Evolutionary conservation across 257 asterid species (phyloP).

Genomic region (Cordia subcordata): DNA sequence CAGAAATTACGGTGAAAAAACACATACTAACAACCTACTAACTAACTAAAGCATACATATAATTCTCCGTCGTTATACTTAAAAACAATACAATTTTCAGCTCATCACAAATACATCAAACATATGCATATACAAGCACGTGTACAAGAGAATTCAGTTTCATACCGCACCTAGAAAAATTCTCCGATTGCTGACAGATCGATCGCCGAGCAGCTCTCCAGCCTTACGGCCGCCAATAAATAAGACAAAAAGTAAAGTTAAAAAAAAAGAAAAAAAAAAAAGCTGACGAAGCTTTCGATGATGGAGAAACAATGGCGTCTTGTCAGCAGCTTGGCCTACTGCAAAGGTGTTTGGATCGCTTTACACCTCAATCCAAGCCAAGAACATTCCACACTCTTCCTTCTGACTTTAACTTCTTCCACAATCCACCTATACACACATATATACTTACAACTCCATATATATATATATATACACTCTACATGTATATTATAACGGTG

Average conservation of each 20-base stretch:
- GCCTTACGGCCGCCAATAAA: background rate
- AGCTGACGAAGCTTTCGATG: background rate
- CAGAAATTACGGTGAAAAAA: no score
- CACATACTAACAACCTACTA: no score
- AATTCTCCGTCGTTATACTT: no score
- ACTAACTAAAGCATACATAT: no score
- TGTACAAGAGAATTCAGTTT: no score
- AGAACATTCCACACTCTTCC: slow-evolving; percentile 13
- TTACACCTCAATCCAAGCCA: slow-evolving; percentile 14
- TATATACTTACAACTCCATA: no score
- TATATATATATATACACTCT: no score
- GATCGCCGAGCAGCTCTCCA: background rate
- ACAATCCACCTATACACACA: background rate
- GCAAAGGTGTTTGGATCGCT: slow-evolving; percentile 1
- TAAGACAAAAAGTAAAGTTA: no score
- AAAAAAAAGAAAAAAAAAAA: background rate
- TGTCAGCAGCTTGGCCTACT: background rate
- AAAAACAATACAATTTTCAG: no score
- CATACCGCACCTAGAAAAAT: background rate
- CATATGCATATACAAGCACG: no score
- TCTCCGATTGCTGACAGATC: background rate
- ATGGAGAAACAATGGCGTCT: background rate
- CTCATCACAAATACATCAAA: no score
- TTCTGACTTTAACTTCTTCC: background rate
- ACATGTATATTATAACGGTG: no score